Evolutionary conservation across 108 stramenopile genomes (phyloP).

Genomic region (Seminavis robusta): DNA sequence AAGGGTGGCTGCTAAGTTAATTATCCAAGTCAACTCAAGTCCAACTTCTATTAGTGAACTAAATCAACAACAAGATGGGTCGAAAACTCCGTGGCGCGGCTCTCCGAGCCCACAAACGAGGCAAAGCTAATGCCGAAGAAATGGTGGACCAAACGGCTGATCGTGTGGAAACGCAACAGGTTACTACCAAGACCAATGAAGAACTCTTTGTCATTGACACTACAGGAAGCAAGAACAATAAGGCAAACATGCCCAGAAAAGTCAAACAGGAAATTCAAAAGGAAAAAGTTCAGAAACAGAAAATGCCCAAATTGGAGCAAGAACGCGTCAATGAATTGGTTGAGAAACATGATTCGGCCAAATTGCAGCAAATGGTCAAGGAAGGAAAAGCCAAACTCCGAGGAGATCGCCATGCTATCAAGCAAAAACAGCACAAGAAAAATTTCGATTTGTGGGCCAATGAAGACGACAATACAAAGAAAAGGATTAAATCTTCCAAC

Average conservation of each 20-base stretch:
- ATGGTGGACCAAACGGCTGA: slow-evolving; percentile 47
- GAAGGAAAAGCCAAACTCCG: neutral
- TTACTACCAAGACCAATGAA: slow-evolving; percentile 50
- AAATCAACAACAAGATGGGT: slow-evolving; percentile 66
- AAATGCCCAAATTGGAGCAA: slow-evolving; percentile 28
- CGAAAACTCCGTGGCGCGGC: slow-evolving; percentile 57
- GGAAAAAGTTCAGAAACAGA: slow-evolving; percentile 31
- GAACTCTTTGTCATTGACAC: slow-evolving; percentile 82
- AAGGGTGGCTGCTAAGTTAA: too few species aligned
- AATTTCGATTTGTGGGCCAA: slow-evolving; percentile 78
- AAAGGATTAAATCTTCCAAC: slow-evolving; percentile 8
- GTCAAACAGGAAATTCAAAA: slow-evolving; percentile 53
- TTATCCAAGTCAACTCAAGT: too few species aligned
- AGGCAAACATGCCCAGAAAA: slow-evolving; percentile 39
- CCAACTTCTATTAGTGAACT: too few species aligned
- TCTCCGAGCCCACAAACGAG: slow-evolving; percentile 61
- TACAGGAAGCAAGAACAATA: slow-evolving; percentile 24
- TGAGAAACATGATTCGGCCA: neutral
- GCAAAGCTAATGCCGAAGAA: slow-evolving; percentile 34
- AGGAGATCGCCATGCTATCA: neutral
- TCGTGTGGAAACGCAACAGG: slow-evolving; percentile 32
- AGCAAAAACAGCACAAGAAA: slow-evolving; percentile 19
- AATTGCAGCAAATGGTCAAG: neutral
- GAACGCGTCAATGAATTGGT: slow-evolving; percentile 16
- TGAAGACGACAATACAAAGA: slow-evolving; percentile 12